These are phyloP conservation scores for Niebla homalea DNA, from an alignment of 495 filamentous ascomycete species.

Conservation along the genomic window DNA sequence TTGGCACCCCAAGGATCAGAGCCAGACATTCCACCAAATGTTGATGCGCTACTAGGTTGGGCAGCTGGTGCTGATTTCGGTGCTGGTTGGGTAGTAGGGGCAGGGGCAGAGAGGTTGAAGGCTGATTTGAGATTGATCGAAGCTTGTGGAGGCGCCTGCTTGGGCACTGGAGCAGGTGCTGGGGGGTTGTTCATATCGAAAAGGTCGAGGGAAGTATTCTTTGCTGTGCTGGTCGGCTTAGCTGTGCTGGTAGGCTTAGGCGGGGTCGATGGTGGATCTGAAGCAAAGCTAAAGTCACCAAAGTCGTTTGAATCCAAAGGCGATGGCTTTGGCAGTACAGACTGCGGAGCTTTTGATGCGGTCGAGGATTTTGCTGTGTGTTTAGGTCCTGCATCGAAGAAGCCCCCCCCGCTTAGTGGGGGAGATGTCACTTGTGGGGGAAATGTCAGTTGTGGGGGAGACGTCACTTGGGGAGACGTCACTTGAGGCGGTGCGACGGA, in stretches of 20 bases:
- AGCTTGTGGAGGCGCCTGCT: slow-evolving; percentile 27
- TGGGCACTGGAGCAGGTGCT: slow-evolving; percentile 31
- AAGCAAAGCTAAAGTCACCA: slow-evolving; percentile 37
- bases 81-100: slow-evolving; percentile 28
- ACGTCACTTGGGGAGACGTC: slow-evolving; percentile 39
- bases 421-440: slow-evolving; percentile 39
- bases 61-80: slow-evolving; percentile 32
- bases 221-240: not conserved
- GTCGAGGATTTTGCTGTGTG: slow-evolving; percentile 37
- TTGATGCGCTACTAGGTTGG: slow-evolving; percentile 23
- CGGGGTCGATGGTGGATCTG: slow-evolving; percentile 29
- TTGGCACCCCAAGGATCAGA: slow-evolving; percentile 36
- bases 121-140: slow-evolving; percentile 42
- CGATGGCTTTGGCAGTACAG: slow-evolving; percentile 28
- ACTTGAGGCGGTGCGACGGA: slow-evolving; percentile 39
- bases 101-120: slow-evolving; percentile 61
- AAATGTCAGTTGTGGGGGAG: too few relatives aligned
- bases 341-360: slow-evolving; percentile 27
- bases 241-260: slow-evolving; percentile 28
- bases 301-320: slow-evolving; percentile 34
- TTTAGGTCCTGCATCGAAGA: slow-evolving; percentile 56
- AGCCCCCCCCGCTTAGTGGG: slow-evolving; percentile 49
- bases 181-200: slow-evolving; percentile 64
- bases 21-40: slow-evolving; percentile 26
- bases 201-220: slow-evolving; percentile 45